Evolutionary conservation across 108 stramenopile genomes (phyloP).

Genomic region (Fragilaria crotonensis): DNA sequence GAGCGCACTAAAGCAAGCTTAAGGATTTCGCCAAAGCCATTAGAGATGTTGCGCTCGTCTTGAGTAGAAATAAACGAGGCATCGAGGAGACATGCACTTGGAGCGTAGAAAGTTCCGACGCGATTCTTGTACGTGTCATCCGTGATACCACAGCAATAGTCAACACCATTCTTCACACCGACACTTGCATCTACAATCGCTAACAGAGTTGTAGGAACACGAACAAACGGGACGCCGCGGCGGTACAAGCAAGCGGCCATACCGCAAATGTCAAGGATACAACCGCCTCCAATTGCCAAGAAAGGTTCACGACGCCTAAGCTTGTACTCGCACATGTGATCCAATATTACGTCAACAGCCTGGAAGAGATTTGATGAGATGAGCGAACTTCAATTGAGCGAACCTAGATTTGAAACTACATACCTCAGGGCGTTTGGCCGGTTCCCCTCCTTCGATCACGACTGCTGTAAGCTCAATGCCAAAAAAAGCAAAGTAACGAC

Average conservation of each 20-base stretch:
- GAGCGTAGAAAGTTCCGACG: slow-evolving; percentile 92
- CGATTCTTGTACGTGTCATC: slow-evolving; percentile 94
- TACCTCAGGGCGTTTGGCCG: slow-evolving; percentile 71
- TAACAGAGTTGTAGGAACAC: slow-evolving; percentile 91
- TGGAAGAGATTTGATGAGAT: slow-evolving; percentile 3
- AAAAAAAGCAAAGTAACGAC: slow-evolving; percentile 49
- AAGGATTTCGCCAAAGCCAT: slow-evolving; percentile 94
- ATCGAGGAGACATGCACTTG: slow-evolving; percentile 77
- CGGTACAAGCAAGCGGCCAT: slow-evolving; percentile 94
- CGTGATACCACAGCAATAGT: slow-evolving; percentile 77
- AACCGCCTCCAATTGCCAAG: slow-evolving; percentile 92
- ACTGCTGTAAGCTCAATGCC: slow-evolving; percentile 47
- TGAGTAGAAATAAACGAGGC: slow-evolving; percentile 86
- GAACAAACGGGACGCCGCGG: slow-evolving; percentile 85
- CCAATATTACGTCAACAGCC: slow-evolving; percentile 74
- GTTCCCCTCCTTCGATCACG: slow-evolving; percentile 69
- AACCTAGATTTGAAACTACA: slow-evolving; percentile 12
- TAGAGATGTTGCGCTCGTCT: slow-evolving; percentile 78
- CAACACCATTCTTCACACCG: slow-evolving; percentile 95
- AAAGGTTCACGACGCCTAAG: slow-evolving; percentile 90
- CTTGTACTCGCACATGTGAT: slow-evolving; percentile 78
- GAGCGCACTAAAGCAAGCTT: slow-evolving; percentile 92
- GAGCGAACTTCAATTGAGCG: not conserved
- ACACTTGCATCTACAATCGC: slow-evolving; percentile 96
- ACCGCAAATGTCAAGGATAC: slow-evolving; percentile 90